Percentiles rank a stretch among this genome's conserved stretches.
These are phyloP conservation scores for Erodium moschatum DNA, from an alignment of 441 rosid species.

Conservation along the genomic window DNA sequence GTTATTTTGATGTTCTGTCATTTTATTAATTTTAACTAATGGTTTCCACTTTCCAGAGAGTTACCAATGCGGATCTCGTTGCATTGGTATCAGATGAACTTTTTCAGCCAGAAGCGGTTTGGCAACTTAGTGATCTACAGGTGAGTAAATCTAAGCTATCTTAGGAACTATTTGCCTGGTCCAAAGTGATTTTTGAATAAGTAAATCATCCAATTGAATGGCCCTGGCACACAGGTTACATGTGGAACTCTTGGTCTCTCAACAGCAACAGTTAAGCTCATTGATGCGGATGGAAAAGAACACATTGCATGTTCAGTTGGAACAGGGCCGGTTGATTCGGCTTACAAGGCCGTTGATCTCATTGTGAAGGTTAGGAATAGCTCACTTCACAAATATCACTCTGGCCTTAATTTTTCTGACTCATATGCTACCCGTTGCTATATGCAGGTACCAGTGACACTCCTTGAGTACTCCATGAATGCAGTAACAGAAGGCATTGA, in stretches of 20 bases:
- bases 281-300: constrained; percentile 51
- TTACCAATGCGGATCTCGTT: constrained; percentile 77
- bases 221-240: constrained; percentile 44
- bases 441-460: constrained; percentile 55
- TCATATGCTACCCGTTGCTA: background rate
- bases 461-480: constrained; percentile 73
- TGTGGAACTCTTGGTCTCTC: constrained; percentile 88
- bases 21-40: constrained; percentile 21
- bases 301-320: constrained; percentile 70
- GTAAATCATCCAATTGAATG: background rate
- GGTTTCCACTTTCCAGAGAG: constrained; percentile 44
- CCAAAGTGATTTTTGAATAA: background rate
- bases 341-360: constrained; percentile 81
- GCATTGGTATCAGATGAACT: constrained; percentile 91
- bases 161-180: background rate
- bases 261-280: constrained; percentile 83
- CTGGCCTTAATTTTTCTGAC: background rate
- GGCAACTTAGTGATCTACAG: constrained; percentile 82
- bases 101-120: constrained; percentile 71
- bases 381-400: background rate
- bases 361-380: constrained; percentile 55
- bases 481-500: constrained; percentile 90
- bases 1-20: constrained; percentile 2
- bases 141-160: constrained; percentile 26
- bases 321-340: constrained; percentile 87